phyloP scores from a whole-genome alignment of 306 rosid species.

The Cicer yamashitae region DNA sequence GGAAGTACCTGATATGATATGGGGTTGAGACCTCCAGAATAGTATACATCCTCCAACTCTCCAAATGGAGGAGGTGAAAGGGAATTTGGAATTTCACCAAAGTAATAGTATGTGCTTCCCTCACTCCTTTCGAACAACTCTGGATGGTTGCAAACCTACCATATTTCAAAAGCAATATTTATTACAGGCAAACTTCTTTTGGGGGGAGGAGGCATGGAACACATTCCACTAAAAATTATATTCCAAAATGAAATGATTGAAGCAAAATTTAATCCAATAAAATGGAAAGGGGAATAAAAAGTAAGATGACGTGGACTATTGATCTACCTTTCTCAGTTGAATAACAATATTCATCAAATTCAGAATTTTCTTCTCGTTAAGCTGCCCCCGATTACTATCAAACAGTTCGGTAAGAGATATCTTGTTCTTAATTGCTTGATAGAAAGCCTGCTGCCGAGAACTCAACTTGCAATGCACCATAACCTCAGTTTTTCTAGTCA shows the following conservation, averaged over 20 bases:
- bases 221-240: background rate
- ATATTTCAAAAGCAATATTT: slow-evolving; percentile 43
- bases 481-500: slow-evolving; percentile 88
- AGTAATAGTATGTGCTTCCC: slow-evolving; percentile 86
- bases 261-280: background rate
- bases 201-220: background rate
- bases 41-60: slow-evolving; percentile 90
- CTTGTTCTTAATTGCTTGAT: slow-evolving; percentile 97
- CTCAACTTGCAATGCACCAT: slow-evolving; percentile 97
- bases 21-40: slow-evolving; percentile 89
- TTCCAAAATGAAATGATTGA: slow-evolving; percentile 12
- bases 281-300: slow-evolving; percentile 13
- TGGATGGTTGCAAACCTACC: slow-evolving; percentile 98
- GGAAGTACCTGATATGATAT: slow-evolving; percentile 73
- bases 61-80: slow-evolving; percentile 96
- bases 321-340: slow-evolving; percentile 87
- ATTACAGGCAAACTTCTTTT: slow-evolving; percentile 3
- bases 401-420: slow-evolving; percentile 95
- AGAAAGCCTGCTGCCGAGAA: slow-evolving; percentile 97
- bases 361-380: slow-evolving; percentile 84
- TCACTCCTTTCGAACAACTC: slow-evolving; percentile 97
- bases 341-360: slow-evolving; percentile 97
- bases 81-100: slow-evolving; percentile 80
- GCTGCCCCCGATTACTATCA: slow-evolving; percentile 88
- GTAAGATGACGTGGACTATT: slow-evolving; percentile 15